These are phyloP conservation scores for Tilletia horrida DNA, from an alignment of 1,284 basidiomycete species.

Conservation along the genomic window DNA sequence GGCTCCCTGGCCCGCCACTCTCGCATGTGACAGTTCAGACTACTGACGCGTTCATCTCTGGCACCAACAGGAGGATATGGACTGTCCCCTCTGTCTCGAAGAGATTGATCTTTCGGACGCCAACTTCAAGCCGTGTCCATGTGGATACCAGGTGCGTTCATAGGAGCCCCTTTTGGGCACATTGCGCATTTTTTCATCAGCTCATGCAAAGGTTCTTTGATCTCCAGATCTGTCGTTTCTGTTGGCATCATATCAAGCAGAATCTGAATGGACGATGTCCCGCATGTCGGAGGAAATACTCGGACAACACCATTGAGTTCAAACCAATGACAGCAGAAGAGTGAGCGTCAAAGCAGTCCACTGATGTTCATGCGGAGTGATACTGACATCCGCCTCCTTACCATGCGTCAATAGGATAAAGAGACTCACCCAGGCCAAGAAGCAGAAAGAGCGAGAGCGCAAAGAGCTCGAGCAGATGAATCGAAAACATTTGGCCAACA, in stretches of 20 bases:
- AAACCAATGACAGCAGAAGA: constrained; percentile 93
- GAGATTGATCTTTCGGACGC: constrained; percentile 98
- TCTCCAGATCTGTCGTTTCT: constrained; percentile 91
- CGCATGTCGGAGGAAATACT: constrained; percentile 89
- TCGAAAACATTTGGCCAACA: constrained; percentile 83
- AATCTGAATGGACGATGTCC: constrained; percentile 95
- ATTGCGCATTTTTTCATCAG: too few species aligned
- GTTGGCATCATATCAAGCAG: constrained; percentile 97
- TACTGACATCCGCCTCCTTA: constrained; percentile 11
- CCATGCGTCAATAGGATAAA: constrained; percentile 69
- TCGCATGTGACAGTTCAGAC: too few species aligned
- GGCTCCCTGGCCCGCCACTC: too few species aligned
- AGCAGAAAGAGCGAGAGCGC: constrained; percentile 87
- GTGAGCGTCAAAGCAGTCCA: too few species aligned
- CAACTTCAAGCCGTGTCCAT: constrained; percentile 98
- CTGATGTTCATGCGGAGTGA: too few species aligned
- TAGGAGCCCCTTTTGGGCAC: not conserved
- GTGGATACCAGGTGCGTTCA: constrained; percentile 91
- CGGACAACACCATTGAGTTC: constrained; percentile 88
- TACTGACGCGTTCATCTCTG: not conserved
- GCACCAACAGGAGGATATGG: constrained; percentile 77
- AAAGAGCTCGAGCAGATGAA: constrained; percentile 89
- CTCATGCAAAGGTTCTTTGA: constrained; percentile 7
- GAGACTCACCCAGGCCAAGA: constrained; percentile 91
- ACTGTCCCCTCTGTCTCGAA: constrained; percentile 96